Evolutionary conservation across 23 red algal genomes (phyloP).

Genomic region (Porphyridium purpureum): DNA sequence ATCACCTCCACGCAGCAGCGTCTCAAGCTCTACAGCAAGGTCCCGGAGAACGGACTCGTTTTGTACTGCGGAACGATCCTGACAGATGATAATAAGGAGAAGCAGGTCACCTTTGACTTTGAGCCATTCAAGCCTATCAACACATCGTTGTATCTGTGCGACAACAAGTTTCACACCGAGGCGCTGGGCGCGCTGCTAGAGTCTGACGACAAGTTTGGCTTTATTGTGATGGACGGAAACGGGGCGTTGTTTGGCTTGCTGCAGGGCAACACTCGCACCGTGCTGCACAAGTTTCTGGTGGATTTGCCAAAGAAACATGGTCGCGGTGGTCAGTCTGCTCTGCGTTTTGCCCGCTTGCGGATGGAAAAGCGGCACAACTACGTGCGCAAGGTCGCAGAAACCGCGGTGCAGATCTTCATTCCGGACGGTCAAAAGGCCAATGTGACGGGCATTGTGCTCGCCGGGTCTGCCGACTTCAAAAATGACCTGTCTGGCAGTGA

Average conservation of each 20-base stretch:
- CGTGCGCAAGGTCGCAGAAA: constrained; percentile 81
- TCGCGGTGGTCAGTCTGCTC: constrained; percentile 90
- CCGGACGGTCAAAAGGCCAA: constrained; percentile 89
- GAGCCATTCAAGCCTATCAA: constrained; percentile 99
- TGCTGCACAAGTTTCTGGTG: constrained; percentile 83
- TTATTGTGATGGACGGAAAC: constrained; percentile 96
- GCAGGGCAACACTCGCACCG: constrained; percentile 67
- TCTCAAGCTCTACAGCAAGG: constrained; percentile 87
- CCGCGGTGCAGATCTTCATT: constrained; percentile 78
- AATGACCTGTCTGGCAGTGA: constrained; percentile 80
- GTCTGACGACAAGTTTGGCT: constrained; percentile 94
- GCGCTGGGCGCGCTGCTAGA: constrained; percentile 73
- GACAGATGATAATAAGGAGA: constrained; percentile 93
- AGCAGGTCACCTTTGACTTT: constrained; percentile 90
- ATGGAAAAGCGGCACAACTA: constrained; percentile 97
- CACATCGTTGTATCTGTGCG: constrained; percentile 90
- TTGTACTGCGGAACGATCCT: constrained; percentile 96
- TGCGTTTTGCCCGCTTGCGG: constrained; percentile 89
- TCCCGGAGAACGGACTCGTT: constrained; percentile 79
- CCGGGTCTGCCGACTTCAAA: constrained; percentile 97
- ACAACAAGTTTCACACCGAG: constrained; percentile 94
- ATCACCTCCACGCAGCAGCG: constrained; percentile 98
- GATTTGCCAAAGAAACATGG: constrained; percentile 99
- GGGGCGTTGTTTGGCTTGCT: constrained; percentile 78
- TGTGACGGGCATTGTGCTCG: constrained; percentile 86